phyloP scores from a whole-genome alignment of 176 grass and related monocot genomes.

The Eragrostis nindensis region DNA sequence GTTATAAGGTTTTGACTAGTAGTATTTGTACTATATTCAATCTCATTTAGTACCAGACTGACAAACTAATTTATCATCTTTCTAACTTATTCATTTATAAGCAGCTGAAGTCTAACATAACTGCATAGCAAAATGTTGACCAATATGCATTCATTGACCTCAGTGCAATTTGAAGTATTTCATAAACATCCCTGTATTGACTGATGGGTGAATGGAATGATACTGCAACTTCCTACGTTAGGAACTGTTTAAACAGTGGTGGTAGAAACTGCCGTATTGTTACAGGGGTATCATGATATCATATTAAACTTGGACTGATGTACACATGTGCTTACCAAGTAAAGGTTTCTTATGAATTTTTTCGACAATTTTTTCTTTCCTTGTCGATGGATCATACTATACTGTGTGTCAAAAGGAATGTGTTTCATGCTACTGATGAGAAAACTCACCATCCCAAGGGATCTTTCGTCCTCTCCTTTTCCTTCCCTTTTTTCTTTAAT shows the following conservation, averaged over 20 bases:
- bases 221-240: not conserved
- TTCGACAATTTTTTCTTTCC: conserved; percentile 7
- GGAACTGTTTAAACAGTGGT: not conserved
- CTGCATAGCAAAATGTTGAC: conserved; percentile 11
- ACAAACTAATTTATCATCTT: conserved; percentile 9
- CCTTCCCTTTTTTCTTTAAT: not conserved
- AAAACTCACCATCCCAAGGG: conserved; percentile 9
- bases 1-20: conserved; percentile 22
- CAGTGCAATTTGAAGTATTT: not conserved
- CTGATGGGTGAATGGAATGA: not conserved
- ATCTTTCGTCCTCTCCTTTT: not conserved
- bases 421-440: conserved; percentile 16
- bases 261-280: not conserved
- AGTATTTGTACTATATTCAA: no score
- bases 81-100: not conserved
- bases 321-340: not conserved
- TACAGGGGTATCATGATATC: not conserved
- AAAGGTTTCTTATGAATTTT: not conserved
- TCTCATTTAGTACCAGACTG: conserved; percentile 1
- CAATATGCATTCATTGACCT: not conserved
- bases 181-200: conserved; percentile 21
- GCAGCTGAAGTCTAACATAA: conserved; percentile 32
- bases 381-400: conserved; percentile 10
- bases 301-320: not conserved
- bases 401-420: conserved; percentile 6